Conservation (phyloP, 192 early-diverging fungal genomes). For the Coemansia aciculifera region DNA sequence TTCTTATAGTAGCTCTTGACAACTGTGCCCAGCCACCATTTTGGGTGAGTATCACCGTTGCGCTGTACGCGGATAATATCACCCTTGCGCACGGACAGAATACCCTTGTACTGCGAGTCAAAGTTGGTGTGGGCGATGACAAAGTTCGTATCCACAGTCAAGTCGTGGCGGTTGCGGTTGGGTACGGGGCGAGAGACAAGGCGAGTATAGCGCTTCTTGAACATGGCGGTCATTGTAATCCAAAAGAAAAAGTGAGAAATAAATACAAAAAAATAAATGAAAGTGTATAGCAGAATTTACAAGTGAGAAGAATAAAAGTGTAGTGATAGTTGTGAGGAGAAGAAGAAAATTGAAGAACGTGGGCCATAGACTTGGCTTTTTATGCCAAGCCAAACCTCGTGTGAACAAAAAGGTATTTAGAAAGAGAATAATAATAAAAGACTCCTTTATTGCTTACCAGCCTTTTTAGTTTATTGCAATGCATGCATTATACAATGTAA, state of each 20-base stretch:
- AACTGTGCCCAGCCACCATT: slow-evolving; percentile 43
- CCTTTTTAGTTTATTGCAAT: not conserved
- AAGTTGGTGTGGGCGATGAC: slow-evolving; percentile 40
- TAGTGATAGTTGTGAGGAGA: not conserved
- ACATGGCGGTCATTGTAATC: slow-evolving; percentile 1
- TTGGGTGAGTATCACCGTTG: slow-evolving; percentile 23
- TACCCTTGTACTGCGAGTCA: slow-evolving; percentile 35
- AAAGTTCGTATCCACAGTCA: slow-evolving; percentile 42
- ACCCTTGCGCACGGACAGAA: slow-evolving; percentile 35
- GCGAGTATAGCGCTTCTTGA: slow-evolving; percentile 3
- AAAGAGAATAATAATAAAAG: not conserved
- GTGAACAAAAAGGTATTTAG: no score
- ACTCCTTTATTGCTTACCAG: not conserved
- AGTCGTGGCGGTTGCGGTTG: slow-evolving; percentile 16
- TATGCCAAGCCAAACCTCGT: not conserved
- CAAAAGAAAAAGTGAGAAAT: not conserved
- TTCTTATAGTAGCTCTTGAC: slow-evolving; percentile 45
- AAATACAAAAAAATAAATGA: not conserved
- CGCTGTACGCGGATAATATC: slow-evolving; percentile 42
- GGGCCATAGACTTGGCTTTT: not conserved
- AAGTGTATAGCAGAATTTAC: not conserved
- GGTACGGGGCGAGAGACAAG: not conserved
- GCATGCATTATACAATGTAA: no score
- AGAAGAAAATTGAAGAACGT: not conserved
- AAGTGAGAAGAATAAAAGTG: not conserved